Conservation (phyloP, 768 basidiomycete genomes). For the Agrocybe praecox region DNA sequence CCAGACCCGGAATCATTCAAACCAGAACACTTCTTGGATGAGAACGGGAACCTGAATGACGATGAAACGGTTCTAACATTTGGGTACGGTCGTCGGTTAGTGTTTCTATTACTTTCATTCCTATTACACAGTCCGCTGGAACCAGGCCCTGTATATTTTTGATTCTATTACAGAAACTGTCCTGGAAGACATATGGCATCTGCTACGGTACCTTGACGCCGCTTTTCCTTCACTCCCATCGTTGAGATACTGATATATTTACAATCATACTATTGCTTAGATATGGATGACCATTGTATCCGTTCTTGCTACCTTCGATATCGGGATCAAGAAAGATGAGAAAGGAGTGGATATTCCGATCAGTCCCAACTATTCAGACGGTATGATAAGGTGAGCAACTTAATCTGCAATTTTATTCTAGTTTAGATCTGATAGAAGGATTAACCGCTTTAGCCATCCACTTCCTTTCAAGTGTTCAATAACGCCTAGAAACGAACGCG, state of each 20-base stretch:
- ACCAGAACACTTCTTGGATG: constrained; percentile 26
- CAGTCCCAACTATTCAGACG: constrained; percentile 9
- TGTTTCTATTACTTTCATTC: background rate
- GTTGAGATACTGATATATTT: background rate
- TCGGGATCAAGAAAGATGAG: constrained; percentile 10
- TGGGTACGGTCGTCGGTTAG: constrained; percentile 25
- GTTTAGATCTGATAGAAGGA: too few relatives aligned
- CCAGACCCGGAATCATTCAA: constrained; percentile 27
- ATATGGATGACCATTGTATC: constrained; percentile 19
- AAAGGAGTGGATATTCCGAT: constrained; percentile 13
- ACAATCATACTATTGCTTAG: constrained; percentile 1
- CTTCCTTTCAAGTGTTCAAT: constrained; percentile 26
- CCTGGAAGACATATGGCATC: constrained; percentile 21
- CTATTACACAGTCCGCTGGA: background rate
- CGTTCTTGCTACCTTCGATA: constrained; percentile 15
- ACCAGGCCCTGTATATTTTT: background rate
- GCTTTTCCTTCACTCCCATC: background rate
- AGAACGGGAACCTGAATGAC: constrained; percentile 14
- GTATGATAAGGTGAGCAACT: constrained; percentile 7
- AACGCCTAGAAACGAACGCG: constrained; percentile 14
- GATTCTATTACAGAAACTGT: constrained; percentile 16
- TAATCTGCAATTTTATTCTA: background rate
- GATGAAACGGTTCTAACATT: constrained; percentile 17
- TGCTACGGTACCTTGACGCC: constrained; percentile 9
- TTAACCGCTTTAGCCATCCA: constrained; percentile 15